Conservation (phyloP, 345 rosid species). For the Lenwebbia sp. region DNA sequence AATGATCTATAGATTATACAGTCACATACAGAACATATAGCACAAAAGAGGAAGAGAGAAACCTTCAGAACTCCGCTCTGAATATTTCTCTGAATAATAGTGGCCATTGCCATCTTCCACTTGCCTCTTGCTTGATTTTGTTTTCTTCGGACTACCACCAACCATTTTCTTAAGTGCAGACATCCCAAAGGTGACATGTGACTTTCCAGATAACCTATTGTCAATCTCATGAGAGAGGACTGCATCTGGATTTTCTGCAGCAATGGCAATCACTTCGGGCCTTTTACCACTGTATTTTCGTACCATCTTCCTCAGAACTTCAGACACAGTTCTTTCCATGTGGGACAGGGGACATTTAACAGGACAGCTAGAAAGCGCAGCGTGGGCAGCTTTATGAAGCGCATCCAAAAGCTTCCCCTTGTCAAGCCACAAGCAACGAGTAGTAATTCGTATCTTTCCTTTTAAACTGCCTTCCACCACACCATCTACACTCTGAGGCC, state of each 20-base stretch:
- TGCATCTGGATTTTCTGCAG: slow-evolving; percentile 67
- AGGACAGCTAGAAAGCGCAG: slow-evolving; percentile 84
- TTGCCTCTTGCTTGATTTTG: slow-evolving; percentile 14
- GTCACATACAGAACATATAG: neutral
- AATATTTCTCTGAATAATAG: slow-evolving; percentile 7
- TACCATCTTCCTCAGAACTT: slow-evolving; percentile 81
- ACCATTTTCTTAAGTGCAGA: slow-evolving; percentile 45
- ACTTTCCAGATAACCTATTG: slow-evolving; percentile 51
- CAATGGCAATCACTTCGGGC: slow-evolving; percentile 86
- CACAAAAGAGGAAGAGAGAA: slow-evolving; percentile 1
- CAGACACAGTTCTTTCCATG: slow-evolving; percentile 85
- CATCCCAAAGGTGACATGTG: slow-evolving; percentile 38
- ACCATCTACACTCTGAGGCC: slow-evolving; percentile 46
- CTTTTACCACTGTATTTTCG: slow-evolving; percentile 92
- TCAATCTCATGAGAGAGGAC: slow-evolving; percentile 68
- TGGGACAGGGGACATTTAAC: slow-evolving; percentile 77
- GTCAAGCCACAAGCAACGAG: slow-evolving; percentile 97
- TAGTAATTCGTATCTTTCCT: slow-evolving; percentile 90
- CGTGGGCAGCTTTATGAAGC: slow-evolving; percentile 89
- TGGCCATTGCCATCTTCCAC: slow-evolving; percentile 12
- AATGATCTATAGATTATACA: neutral
- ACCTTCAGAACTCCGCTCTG: slow-evolving; percentile 33
- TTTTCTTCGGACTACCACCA: slow-evolving; percentile 28
- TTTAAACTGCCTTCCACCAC: slow-evolving; percentile 38
- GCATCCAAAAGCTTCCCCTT: slow-evolving; percentile 90